Conservation (phyloP, 2,329 filamentous ascomycete genomes). For the Fusarium sp. region DNA sequence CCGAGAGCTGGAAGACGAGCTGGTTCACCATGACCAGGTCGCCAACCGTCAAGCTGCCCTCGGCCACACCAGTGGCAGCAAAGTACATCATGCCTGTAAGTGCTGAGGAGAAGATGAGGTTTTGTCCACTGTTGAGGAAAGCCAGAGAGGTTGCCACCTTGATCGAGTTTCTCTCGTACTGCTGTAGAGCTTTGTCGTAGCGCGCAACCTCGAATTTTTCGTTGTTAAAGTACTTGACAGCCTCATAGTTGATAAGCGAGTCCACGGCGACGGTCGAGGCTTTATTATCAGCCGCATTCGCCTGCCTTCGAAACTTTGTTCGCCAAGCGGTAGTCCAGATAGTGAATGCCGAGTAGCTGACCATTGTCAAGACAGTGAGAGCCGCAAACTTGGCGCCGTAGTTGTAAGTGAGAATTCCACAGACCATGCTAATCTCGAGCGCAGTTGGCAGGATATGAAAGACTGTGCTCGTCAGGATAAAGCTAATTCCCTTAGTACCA, state of each 20-base stretch:
- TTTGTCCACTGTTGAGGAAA: constrained; percentile 94
- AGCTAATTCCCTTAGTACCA: constrained; percentile 98
- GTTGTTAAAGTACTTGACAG: constrained; percentile 99
- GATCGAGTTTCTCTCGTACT: constrained; percentile 95
- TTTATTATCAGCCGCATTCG: constrained; percentile 96
- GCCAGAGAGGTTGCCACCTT: constrained; percentile 96
- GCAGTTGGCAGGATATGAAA: constrained; percentile 97
- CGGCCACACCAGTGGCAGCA: constrained; percentile 89
- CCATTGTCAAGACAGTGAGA: constrained; percentile 92
- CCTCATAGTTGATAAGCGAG: constrained; percentile 98
- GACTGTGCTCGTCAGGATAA: constrained; percentile 96
- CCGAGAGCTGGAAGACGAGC: constrained; percentile 96
- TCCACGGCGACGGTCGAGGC: constrained; percentile 96
- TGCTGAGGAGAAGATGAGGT: constrained; percentile 95
- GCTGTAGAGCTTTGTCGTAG: constrained; percentile 88
- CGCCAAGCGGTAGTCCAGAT: constrained; percentile 97
- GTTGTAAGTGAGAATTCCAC: constrained; percentile 95
- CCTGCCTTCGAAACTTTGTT: constrained; percentile 94
- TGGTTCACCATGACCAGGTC: constrained; percentile 99
- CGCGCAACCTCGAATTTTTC: constrained; percentile 93
- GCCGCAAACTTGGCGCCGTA: constrained; percentile 93
- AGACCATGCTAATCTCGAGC: constrained; percentile 94
- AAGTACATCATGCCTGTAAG: constrained; percentile 99
- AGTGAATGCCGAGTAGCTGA: constrained; percentile 95
- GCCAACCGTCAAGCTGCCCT: constrained; percentile 87